These are phyloP conservation scores for Rhizophora mangle DNA, from an alignment of 345 rosid genomes.

Conservation along the genomic window DNA sequence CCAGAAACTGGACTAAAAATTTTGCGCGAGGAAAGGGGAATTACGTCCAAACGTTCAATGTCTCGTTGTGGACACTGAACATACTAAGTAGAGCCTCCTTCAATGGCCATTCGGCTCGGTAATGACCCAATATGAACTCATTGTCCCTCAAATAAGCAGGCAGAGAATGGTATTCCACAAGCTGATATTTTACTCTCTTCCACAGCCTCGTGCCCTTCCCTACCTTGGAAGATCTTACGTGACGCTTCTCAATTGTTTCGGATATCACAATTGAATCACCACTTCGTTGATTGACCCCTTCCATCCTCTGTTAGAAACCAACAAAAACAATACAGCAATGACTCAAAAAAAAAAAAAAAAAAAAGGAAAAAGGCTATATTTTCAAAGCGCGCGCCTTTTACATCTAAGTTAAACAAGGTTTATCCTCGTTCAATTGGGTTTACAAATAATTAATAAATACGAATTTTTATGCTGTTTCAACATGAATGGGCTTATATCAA, in stretches of 20 bases:
- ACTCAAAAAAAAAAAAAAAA: too few relatives aligned
- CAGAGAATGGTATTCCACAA: constrained; percentile 82
- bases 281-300: constrained; percentile 17
- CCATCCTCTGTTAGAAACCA: constrained; percentile 35
- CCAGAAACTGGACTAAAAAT: not conserved
- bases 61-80: constrained; percentile 84
- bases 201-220: constrained; percentile 80
- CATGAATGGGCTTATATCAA: too few relatives aligned
- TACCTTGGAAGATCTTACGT: constrained; percentile 27
- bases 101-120: constrained; percentile 89
- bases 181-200: constrained; percentile 86
- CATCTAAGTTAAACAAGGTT: too few relatives aligned
- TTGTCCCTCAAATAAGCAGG: constrained; percentile 86
- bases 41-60: constrained; percentile 97
- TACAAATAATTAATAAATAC: too few relatives aligned
- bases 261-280: constrained; percentile 27
- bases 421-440: too few relatives aligned
- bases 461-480: too few relatives aligned
- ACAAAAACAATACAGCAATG: not conserved
- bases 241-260: constrained; percentile 44
- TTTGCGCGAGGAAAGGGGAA: constrained; percentile 16
- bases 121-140: constrained; percentile 80
- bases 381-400: too few relatives aligned
- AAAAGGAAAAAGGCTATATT: too few relatives aligned
- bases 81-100: constrained; percentile 81